These are phyloP conservation scores for Nicotiana knightiana DNA, from an alignment of 257 asterid species.

Conservation along the genomic window DNA sequence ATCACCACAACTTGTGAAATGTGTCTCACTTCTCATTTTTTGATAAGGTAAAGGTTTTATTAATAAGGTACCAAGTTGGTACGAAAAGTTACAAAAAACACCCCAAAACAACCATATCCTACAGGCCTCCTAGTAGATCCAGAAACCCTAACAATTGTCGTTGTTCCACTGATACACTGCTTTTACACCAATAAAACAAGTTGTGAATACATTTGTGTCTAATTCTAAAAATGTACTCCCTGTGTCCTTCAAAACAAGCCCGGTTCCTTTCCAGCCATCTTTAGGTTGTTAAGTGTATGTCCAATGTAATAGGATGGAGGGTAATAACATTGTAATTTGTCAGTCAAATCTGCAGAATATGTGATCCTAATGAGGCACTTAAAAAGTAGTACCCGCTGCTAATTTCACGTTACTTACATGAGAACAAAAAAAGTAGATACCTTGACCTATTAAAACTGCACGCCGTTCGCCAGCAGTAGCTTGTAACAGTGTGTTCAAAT, in stretches of 20 bases:
- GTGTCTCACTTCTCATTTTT: neutral
- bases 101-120: no score
- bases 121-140: no score
- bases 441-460: conserved; percentile 86
- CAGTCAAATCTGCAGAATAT: neutral
- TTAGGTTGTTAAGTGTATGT: neutral
- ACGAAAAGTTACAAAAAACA: no score
- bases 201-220: no score
- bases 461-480: conserved; percentile 99
- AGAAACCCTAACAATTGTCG: no score
- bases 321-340: neutral
- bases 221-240: no score
- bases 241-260: no score
- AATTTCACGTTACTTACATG: neutral
- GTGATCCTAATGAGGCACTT: neutral
- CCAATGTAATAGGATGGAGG: neutral
- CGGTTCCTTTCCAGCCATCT: neutral
- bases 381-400: neutral
- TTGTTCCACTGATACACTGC: no score
- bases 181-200: no score
- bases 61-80: no score
- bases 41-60: no score
- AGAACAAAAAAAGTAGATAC: conserved; percentile 24
- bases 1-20: neutral
- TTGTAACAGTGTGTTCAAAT: conserved; percentile 83